Conservation (phyloP, 75 land plant species). For the Pinus albicaulis region DNA sequence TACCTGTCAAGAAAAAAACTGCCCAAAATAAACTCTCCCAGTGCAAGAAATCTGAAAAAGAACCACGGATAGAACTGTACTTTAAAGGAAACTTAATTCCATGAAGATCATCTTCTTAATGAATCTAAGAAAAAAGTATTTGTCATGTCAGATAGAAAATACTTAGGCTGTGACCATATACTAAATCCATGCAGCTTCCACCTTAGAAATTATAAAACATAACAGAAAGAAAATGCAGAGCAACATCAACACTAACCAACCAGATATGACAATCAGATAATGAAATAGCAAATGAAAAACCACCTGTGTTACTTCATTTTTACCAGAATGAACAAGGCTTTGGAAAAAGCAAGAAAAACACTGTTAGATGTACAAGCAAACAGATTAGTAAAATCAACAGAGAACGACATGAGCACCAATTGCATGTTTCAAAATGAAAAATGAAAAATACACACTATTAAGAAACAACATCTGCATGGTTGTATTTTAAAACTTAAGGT, state of each 20-base stretch:
- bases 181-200: neutral
- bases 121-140: neutral
- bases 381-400: neutral
- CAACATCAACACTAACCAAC: too few species aligned
- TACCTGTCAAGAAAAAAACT: slow-evolving; percentile 44
- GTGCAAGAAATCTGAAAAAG: neutral
- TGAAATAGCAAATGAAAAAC: too few species aligned
- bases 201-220: neutral
- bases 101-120: neutral
- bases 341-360: neutral
- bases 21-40: neutral
- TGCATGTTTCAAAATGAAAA: neutral
- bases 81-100: neutral
- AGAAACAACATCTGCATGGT: slow-evolving; percentile 3
- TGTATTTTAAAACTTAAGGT: neutral
- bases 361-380: neutral
- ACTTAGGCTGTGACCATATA: neutral
- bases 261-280: too few species aligned
- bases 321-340: neutral
- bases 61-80: neutral
- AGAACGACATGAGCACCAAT: neutral
- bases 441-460: neutral
- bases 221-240: neutral
- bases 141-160: neutral
- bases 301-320: too few species aligned